Evolutionary conservation across 2,329 filamentous ascomycete genomes (phyloP).

Genomic region (Talaromyces albobiverticillius): DNA sequence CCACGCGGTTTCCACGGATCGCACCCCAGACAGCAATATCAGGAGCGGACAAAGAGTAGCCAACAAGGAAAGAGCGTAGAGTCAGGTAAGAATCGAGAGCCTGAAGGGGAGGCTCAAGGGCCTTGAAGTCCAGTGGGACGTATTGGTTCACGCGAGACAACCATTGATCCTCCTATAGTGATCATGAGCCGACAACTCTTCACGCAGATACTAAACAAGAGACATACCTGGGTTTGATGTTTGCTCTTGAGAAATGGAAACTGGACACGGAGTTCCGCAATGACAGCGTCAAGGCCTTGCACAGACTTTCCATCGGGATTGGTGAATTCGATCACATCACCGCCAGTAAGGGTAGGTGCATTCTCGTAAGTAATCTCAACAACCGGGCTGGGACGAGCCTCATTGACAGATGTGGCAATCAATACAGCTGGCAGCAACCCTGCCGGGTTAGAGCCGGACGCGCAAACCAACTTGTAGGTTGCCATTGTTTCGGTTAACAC

Average conservation of each 20-base stretch:
- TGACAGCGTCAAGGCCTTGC: slow-evolving; percentile 28
- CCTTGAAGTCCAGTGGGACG: slow-evolving; percentile 71
- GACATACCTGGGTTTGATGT: slow-evolving; percentile 36
- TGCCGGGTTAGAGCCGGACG: slow-evolving; percentile 40
- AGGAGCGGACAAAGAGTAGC: slow-evolving; percentile 71
- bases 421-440: slow-evolving; percentile 40
- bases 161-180: slow-evolving; percentile 51
- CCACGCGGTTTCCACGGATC: slow-evolving; percentile 80
- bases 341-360: slow-evolving; percentile 29
- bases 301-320: slow-evolving; percentile 27
- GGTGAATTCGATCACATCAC: slow-evolving; percentile 34
- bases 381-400: slow-evolving; percentile 31
- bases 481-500: slow-evolving; percentile 25
- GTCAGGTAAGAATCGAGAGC: slow-evolving; percentile 84
- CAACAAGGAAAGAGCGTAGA: slow-evolving; percentile 80
- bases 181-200: background rate
- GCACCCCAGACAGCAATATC: slow-evolving; percentile 83
- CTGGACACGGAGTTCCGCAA: slow-evolving; percentile 31
- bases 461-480: slow-evolving; percentile 33
- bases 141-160: slow-evolving; percentile 52
- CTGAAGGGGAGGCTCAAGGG: slow-evolving; percentile 69
- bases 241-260: slow-evolving; percentile 38
- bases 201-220: background rate
- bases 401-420: slow-evolving; percentile 40
- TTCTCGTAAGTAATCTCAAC: slow-evolving; percentile 40